phyloP scores from a whole-genome alignment of 148 eudicot species.

The Talinum fruticosum region DNA sequence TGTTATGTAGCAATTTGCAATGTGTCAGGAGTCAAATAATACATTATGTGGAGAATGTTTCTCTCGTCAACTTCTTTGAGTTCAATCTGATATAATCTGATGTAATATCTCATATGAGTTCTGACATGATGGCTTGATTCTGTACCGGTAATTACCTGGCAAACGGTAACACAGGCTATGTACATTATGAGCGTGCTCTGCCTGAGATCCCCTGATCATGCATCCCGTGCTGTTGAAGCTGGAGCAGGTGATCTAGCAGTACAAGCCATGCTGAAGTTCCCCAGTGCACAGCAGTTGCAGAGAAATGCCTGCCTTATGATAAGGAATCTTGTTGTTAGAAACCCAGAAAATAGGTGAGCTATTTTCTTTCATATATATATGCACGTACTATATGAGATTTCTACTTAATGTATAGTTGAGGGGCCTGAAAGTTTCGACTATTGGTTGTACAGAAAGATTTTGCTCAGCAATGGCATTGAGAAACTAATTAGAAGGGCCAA shows the following conservation, averaged over 20 bases:
- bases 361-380: not conserved
- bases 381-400: not conserved
- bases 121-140: not conserved
- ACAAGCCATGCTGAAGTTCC: conserved; percentile 83
- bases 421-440: not conserved
- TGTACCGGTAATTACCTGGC: not conserved
- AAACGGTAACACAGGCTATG: conserved; percentile 56
- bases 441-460: conserved; percentile 48
- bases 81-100: not conserved
- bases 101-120: too few species aligned
- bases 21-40: not conserved
- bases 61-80: not conserved
- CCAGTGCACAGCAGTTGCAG: conserved; percentile 64
- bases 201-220: conserved; percentile 81
- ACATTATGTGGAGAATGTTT: not conserved
- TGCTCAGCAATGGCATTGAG: conserved; percentile 74
- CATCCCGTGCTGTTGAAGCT: conserved; percentile 83
- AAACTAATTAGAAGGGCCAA: conserved; percentile 75
- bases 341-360: conserved; percentile 75
- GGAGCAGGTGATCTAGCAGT: conserved; percentile 97
- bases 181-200: conserved; percentile 62
- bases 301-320: conserved; percentile 83
- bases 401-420: not conserved
- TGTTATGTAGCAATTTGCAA: not conserved
- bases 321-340: conserved; percentile 87